Percentiles rank a stretch among this genome's conserved stretches.
These are phyloP conservation scores for Penicillium coffeae DNA, from an alignment of 495 filamentous ascomycete genomes.

Conservation along the genomic window DNA sequence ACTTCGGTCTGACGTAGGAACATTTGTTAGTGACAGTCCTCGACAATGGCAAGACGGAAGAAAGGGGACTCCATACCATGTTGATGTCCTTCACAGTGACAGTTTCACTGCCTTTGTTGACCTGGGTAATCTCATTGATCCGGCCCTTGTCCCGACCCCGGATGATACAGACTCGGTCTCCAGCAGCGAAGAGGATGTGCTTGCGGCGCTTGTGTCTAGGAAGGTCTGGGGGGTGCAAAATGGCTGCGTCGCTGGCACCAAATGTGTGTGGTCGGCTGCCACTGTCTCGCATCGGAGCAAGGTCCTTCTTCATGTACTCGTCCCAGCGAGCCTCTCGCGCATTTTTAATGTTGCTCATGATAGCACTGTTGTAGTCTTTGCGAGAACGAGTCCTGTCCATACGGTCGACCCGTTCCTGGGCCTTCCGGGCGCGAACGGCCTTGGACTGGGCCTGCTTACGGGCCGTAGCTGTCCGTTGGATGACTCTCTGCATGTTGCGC, in stretches of 20 bases:
- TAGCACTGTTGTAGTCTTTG: constrained; percentile 30
- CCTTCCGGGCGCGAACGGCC: constrained; percentile 40
- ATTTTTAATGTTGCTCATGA: constrained; percentile 27
- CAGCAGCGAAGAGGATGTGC: constrained; percentile 59
- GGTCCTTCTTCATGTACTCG: constrained; percentile 70
- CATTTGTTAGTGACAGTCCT: constrained; percentile 6
- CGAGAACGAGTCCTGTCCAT: constrained; percentile 31
- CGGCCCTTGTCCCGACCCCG: constrained; percentile 74
- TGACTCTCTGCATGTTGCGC: constrained; percentile 67
- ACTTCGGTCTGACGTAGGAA: constrained; percentile 50
- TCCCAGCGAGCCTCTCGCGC: constrained; percentile 47
- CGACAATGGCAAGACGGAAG: neutral
- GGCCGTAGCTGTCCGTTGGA: constrained; percentile 63
- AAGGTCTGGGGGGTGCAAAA: constrained; percentile 34
- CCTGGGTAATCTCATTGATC: constrained; percentile 63
- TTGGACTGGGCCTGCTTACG: constrained; percentile 56
- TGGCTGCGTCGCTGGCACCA: constrained; percentile 46
- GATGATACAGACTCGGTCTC: constrained; percentile 75
- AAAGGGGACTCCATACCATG: constrained; percentile 49
- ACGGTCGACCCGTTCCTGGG: constrained; percentile 27
- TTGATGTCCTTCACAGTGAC: constrained; percentile 63
- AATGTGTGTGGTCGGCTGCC: constrained; percentile 43
- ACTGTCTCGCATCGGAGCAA: constrained; percentile 70
- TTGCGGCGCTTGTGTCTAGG: constrained; percentile 47
- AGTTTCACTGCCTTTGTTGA: constrained; percentile 54